These are phyloP conservation scores for Xylaria sp. DNA, from an alignment of 2,329 filamentous ascomycete genomes.

Conservation along the genomic window DNA sequence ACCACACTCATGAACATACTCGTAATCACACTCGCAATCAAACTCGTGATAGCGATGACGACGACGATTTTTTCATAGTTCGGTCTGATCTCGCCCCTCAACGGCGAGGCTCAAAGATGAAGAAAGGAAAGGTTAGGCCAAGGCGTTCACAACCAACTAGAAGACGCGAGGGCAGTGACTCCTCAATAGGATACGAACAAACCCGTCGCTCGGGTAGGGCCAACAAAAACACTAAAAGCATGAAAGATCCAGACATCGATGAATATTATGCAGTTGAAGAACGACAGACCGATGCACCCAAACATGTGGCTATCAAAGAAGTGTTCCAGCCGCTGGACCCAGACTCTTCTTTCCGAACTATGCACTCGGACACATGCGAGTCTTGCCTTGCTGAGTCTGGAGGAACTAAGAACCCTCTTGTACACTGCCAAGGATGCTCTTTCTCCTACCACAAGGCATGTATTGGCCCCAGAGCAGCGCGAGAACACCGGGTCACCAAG, in stretches of 20 bases:
- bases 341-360: constrained; percentile 73
- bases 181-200: constrained; percentile 65
- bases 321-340: constrained; percentile 72
- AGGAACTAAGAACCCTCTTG: constrained; percentile 72
- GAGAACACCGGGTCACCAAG: constrained; percentile 94
- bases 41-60: constrained; percentile 37
- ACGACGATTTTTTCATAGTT: constrained; percentile 42
- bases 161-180: constrained; percentile 47
- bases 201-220: constrained; percentile 62
- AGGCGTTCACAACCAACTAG: constrained; percentile 31
- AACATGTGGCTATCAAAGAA: constrained; percentile 76
- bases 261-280: constrained; percentile 66
- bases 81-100: constrained; percentile 46
- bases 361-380: constrained; percentile 78
- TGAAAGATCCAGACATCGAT: constrained; percentile 66
- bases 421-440: constrained; percentile 93
- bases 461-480: constrained; percentile 75
- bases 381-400: constrained; percentile 70
- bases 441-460: constrained; percentile 85
- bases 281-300: constrained; percentile 58
- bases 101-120: constrained; percentile 38
- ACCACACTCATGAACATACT: constrained; percentile 17
- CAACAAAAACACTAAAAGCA: constrained; percentile 56
- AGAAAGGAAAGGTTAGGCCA: constrained; percentile 32
- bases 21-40: neutral